These are phyloP conservation scores for Lactarius quietus DNA, from an alignment of 768 basidiomycete genomes.

Conservation along the genomic window DNA sequence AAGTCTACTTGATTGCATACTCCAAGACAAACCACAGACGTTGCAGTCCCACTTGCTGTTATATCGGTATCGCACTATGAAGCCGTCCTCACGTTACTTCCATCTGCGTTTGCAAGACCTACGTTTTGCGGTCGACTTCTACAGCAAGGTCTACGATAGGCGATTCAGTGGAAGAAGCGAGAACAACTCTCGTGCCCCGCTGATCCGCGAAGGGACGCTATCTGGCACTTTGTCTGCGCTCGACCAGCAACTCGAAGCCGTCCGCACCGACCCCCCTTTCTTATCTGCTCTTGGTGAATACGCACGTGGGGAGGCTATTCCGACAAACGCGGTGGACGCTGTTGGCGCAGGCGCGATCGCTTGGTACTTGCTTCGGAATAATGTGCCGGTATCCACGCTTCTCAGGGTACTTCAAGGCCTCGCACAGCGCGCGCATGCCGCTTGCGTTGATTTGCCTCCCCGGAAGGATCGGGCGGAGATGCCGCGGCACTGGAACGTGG, in stretches of 20 bases:
- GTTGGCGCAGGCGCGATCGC: conserved; percentile 44
- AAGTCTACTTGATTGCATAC: conserved; percentile 76
- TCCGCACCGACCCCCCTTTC: conserved; percentile 44
- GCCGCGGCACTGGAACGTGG: conserved; percentile 43
- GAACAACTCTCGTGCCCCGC: conserved; percentile 58
- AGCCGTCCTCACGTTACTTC: conserved; percentile 55
- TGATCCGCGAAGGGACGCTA: conserved; percentile 70
- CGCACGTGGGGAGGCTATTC: conserved; percentile 47
- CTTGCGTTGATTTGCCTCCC: conserved; percentile 49
- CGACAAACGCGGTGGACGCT: conserved; percentile 19
- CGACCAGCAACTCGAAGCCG: conserved; percentile 51
- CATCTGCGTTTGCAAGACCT: conserved; percentile 70
- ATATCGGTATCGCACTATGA: conserved; percentile 63
- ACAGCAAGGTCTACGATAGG: conserved; percentile 67
- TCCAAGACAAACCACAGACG: conserved; percentile 85
- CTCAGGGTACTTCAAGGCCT: conserved; percentile 58
- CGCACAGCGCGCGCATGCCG: conserved; percentile 57
- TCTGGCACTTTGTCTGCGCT: conserved; percentile 61
- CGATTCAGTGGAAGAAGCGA: conserved; percentile 71
- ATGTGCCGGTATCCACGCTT: conserved; percentile 67
- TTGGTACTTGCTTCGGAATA: conserved; percentile 70
- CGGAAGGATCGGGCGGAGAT: conserved; percentile 45
- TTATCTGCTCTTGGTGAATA: conserved; percentile 47
- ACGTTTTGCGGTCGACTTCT: conserved; percentile 72
- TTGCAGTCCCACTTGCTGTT: conserved; percentile 71